A percentile compares a stretch with the other conserved stretches of the same genome.
phyloP scores from a whole-genome alignment of 345 rosid genomes.

The Pistacia integerrima region DNA sequence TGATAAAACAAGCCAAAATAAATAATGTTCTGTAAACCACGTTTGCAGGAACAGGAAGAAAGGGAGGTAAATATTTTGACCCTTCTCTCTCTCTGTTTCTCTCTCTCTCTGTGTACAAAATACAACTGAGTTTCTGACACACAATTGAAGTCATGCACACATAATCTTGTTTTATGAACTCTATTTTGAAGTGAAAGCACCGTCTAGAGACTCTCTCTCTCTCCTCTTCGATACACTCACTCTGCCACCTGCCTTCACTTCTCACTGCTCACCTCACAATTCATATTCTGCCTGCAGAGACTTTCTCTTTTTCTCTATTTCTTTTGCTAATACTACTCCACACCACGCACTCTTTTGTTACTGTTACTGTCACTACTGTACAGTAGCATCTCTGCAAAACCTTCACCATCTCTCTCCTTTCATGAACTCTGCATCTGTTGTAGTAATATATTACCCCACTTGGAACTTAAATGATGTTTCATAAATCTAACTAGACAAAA shows the following conservation, averaged over 20 bases:
- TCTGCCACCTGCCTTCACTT: neutral
- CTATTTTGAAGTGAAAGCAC: slow-evolving; percentile 7
- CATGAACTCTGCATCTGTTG: slow-evolving; percentile 4
- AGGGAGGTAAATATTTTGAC: slow-evolving; percentile 12
- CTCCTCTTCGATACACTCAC: neutral
- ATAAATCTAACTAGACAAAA: slow-evolving; percentile 26
- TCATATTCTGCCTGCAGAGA: neutral
- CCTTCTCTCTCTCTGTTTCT: slow-evolving; percentile 14
- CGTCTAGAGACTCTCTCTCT: neutral
- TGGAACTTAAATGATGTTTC: neutral
- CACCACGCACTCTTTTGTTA: neutral
- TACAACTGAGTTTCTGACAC: slow-evolving; percentile 22
- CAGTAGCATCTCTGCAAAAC: neutral
- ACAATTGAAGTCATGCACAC: slow-evolving; percentile 33
- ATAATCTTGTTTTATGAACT: slow-evolving; percentile 1
- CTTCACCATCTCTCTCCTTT: neutral
- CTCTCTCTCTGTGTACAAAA: slow-evolving; percentile 2
- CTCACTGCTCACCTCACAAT: neutral
- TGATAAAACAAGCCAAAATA: slow-evolving; percentile 15
- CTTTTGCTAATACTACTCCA: neutral
- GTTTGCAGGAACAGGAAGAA: slow-evolving; percentile 1
- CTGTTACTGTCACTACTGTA: neutral
- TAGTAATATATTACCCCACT: neutral
- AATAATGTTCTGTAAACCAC: slow-evolving; percentile 22
- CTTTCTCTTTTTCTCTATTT: neutral